Percentiles rank a stretch among this genome's conserved stretches.
Evolutionary conservation across 306 rosid genomes (phyloP).

Genomic region (Citrullus mucosospermus): DNA sequence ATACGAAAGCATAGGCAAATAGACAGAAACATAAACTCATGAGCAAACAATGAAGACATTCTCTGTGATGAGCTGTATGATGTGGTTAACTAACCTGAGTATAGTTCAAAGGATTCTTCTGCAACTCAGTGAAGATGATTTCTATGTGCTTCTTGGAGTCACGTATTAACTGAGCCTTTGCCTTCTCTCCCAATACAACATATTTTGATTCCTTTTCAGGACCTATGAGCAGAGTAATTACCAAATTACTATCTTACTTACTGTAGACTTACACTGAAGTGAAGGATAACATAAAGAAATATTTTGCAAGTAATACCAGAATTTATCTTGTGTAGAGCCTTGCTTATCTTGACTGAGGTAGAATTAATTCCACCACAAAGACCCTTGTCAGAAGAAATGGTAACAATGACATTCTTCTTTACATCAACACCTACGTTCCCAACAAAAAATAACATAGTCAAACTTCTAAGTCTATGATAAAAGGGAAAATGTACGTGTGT

Average conservation of each 20-base stretch:
- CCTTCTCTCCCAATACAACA: constrained; percentile 89
- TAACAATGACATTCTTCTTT: constrained; percentile 69
- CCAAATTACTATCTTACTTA: not conserved
- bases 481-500: not conserved
- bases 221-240: constrained; percentile 26
- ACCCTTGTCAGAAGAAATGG: constrained; percentile 94
- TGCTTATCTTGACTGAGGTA: constrained; percentile 93
- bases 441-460: constrained; percentile 8
- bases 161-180: constrained; percentile 80
- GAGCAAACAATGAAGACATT: not conserved
- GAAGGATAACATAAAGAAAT: constrained; percentile 3
- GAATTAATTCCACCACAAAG: constrained; percentile 99
- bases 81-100: constrained; percentile 47
- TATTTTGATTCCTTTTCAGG: constrained; percentile 74
- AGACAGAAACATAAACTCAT: not conserved
- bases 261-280: not conserved
- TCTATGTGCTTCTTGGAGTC: constrained; percentile 70
- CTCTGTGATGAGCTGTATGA: not conserved
- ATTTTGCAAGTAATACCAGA: constrained; percentile 43
- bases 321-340: constrained; percentile 42
- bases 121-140: constrained; percentile 61
- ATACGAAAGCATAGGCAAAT: not conserved
- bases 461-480: not conserved
- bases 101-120: constrained; percentile 79
- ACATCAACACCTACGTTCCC: constrained; percentile 47